Evolutionary conservation across 345 rosid genomes (phyloP), one percentile per base, ranked within the genome.

Genomic region (Sisymbrium irio): DNA sequence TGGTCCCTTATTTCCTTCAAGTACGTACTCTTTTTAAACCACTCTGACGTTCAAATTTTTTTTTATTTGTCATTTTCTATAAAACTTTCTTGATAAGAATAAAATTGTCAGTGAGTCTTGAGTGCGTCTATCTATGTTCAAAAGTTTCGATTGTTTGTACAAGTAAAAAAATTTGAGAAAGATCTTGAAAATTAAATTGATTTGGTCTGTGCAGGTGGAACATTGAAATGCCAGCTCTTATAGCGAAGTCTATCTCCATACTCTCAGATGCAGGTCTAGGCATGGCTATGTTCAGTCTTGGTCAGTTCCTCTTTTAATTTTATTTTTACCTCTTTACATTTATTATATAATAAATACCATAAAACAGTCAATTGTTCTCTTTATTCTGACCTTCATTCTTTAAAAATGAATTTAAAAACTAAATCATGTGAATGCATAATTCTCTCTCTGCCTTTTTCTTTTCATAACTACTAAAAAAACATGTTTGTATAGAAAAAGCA

Each of bases 261-360:
- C 92, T 95, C 83, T 95, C 99, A 81, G 98, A 95, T 85, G 99
- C 99, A 75, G 99, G 99, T 56, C 94, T 95, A 60, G 99, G 99
- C 94, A 92, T 95, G 99, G 99, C 99, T 69, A 95, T 95, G 99
- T 95, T 95, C 90, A 95, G 99, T 84, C 98, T 95, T 32, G 99
- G 99, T 95, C 86, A 92, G 99, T 87, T 57, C 12, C 44, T 67
- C 0, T 3, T 27, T 9, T 7, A n/a, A 8, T 30, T 3, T 54
- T 41, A 1, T 8, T 75, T 22, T 65, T 41, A 20, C 30, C 44
- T 51, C 27, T 72, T 66, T 67, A 2, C 63, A 65, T 72, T 50
- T 78, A 39, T 37, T 59, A 71, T 25, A 13, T n/a, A 27, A 49
- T 67, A 45, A 45, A 27, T 50, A 41, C 68, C 51, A 50, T 67